These are phyloP conservation scores for Colletotrichum sp. DNA, from an alignment of 2,329 filamentous ascomycete species.

Conservation along the genomic window DNA sequence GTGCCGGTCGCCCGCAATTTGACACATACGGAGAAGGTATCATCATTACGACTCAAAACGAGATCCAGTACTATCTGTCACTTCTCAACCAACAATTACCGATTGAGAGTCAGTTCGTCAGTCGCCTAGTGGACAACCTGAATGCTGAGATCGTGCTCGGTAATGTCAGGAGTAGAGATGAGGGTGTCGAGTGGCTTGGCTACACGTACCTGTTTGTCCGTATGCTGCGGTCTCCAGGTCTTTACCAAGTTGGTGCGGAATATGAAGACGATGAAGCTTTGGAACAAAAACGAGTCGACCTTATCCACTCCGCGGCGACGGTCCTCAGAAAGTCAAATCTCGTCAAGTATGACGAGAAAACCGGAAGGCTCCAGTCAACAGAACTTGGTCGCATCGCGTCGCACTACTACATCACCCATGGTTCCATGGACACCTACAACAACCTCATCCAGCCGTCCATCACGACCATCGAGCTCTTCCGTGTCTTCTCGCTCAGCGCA, in stretches of 20 bases:
- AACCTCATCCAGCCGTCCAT: conserved; percentile 93
- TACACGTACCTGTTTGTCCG: conserved; percentile 98
- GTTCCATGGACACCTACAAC: conserved; percentile 97
- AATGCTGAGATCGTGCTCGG: conserved; percentile 96
- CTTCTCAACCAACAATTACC: conserved; percentile 96
- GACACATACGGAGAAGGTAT: conserved; percentile 99
- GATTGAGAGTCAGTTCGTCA: conserved; percentile 95
- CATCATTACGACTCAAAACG: conserved; percentile 93
- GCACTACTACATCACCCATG: conserved; percentile 97
- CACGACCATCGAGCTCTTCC: conserved; percentile 93
- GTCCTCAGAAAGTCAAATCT: conserved; percentile 88
- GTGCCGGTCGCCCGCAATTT: conserved; percentile 94
- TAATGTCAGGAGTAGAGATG: conserved; percentile 88
- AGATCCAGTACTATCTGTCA: conserved; percentile 97
- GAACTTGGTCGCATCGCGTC: conserved; percentile 95
- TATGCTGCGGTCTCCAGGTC: conserved; percentile 92
- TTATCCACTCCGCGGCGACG: conserved; percentile 90
- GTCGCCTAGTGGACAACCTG: conserved; percentile 91
- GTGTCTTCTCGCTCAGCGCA: conserved; percentile 92
- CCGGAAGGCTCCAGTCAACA: conserved; percentile 85
- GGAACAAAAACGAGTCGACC: conserved; percentile 96
- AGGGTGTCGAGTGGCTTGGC: conserved; percentile 98
- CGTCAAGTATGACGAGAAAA: conserved; percentile 94
- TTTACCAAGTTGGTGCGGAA: conserved; percentile 95
- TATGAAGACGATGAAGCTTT: conserved; percentile 91